These are phyloP conservation scores for Heterobasidion parviporum DNA, from an alignment of 1,284 basidiomycete genomes.

Conservation along the genomic window DNA sequence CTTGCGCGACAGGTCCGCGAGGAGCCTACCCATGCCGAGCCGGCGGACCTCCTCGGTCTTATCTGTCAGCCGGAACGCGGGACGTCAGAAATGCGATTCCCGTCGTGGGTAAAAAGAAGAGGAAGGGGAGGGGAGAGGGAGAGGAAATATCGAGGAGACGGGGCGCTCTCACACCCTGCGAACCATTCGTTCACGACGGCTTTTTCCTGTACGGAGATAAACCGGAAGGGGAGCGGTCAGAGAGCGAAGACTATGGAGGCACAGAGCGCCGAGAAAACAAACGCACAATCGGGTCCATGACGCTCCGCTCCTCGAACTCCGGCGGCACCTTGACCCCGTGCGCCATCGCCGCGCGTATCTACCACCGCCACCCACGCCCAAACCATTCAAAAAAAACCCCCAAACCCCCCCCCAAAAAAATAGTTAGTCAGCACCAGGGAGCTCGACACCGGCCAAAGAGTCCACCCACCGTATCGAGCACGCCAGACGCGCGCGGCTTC, in stretches of 20 bases:
- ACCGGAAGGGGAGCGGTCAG: neutral
- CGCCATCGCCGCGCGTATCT: conserved; percentile 62
- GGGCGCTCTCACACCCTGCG: conserved; percentile 28
- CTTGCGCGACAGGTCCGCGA: conserved; percentile 53
- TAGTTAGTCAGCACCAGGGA: too few species aligned
- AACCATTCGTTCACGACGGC: conserved; percentile 80
- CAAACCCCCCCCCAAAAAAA: too few species aligned
- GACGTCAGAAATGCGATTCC: too few species aligned
- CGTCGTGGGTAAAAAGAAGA: conserved; percentile 1
- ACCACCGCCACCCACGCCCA: neutral
- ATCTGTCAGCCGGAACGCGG: conserved; percentile 29
- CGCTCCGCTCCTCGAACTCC: conserved; percentile 56
- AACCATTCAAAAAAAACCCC: too few species aligned
- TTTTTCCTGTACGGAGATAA: conserved; percentile 40
- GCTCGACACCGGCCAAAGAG: neutral
- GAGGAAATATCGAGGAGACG: neutral
- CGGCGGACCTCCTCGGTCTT: conserved; percentile 69
- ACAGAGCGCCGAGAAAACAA: neutral
- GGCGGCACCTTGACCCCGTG: conserved; percentile 64
- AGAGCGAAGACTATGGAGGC: neutral
- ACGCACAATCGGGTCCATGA: conserved; percentile 53
- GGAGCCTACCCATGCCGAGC: conserved; percentile 69
- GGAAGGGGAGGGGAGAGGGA: neutral
- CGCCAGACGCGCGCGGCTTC: conserved; percentile 67
- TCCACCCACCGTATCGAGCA: conserved; percentile 64